Conservation (phyloP, 2,329 filamentous ascomycete genomes). For the Penicillium brasilianum region DNA sequence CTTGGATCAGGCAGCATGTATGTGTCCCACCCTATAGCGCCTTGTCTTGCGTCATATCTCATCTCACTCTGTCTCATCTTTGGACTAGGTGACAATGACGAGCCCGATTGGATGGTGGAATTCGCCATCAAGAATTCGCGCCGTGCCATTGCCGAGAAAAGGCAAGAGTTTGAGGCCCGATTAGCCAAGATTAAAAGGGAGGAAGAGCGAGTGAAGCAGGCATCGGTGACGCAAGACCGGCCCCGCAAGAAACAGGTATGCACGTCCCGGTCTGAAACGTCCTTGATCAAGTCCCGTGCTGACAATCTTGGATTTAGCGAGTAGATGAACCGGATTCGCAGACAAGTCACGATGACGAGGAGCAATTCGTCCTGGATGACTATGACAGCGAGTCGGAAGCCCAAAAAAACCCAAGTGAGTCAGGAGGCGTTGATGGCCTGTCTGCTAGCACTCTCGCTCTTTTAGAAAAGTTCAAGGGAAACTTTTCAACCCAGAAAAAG, state of each 20-base stretch:
- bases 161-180: constrained; percentile 75
- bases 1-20: constrained; percentile 52
- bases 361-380: constrained; percentile 76
- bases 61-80: constrained; percentile 1
- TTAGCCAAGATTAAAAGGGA: constrained; percentile 67
- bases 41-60: neutral
- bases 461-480: constrained; percentile 68
- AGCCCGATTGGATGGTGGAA: constrained; percentile 84
- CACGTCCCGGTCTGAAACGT: neutral
- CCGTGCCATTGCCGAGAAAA: constrained; percentile 67
- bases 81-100: constrained; percentile 64
- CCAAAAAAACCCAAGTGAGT: constrained; percentile 32
- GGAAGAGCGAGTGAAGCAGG: constrained; percentile 65
- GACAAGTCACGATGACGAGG: constrained; percentile 57
- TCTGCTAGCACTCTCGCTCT: constrained; percentile 77
- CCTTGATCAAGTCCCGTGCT: neutral
- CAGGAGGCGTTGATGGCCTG: constrained; percentile 54
- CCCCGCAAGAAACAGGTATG: constrained; percentile 53
- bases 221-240: constrained; percentile 54
- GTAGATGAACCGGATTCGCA: constrained; percentile 25
- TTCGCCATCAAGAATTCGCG: constrained; percentile 73
- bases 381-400: constrained; percentile 68
- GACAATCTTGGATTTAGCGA: constrained; percentile 34
- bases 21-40: constrained; percentile 33
- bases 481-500: constrained; percentile 36